These are phyloP conservation scores for Leucoagaricus sp. DNA, from an alignment of 1,284 basidiomycete genomes.

Conservation along the genomic window DNA sequence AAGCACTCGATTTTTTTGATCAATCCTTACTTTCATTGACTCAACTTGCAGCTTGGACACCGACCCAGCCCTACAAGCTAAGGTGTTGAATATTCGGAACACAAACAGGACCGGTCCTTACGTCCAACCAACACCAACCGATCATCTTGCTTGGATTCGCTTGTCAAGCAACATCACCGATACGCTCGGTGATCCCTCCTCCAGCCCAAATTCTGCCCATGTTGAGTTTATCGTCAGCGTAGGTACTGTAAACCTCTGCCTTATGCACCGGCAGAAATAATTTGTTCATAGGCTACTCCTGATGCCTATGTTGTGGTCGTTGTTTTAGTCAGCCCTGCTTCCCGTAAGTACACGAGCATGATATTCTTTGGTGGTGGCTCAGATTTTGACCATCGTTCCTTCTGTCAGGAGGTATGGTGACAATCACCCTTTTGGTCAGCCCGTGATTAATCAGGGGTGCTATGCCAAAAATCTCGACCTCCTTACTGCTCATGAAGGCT, in stretches of 20 bases:
- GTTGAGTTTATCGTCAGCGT: constrained; percentile 21
- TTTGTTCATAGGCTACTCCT: too few species aligned
- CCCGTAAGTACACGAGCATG: too few species aligned
- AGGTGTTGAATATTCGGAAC: constrained; percentile 21
- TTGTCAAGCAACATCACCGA: constrained; percentile 21
- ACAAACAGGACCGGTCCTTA: constrained; percentile 19
- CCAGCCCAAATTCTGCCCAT: constrained; percentile 24
- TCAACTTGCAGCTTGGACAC: constrained; percentile 4
- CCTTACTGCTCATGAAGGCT: too few species aligned
- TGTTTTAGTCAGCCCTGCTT: too few species aligned
- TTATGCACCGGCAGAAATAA: too few species aligned
- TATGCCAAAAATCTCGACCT: too few species aligned
- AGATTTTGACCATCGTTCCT: too few species aligned
- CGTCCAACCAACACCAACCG: constrained; percentile 3
- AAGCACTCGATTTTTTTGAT: neutral
- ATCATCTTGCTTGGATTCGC: constrained; percentile 21
- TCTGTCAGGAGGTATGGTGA: too few species aligned
- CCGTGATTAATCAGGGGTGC: too few species aligned
- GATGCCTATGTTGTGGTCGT: too few species aligned
- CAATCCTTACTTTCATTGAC: neutral
- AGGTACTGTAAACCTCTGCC: constrained; percentile 5
- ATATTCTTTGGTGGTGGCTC: too few species aligned
- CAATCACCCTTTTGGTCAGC: too few species aligned
- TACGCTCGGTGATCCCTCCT: constrained; percentile 19
- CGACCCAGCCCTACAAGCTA: constrained; percentile 13